phyloP scores from a whole-genome alignment of 768 basidiomycete genomes.

The Boletus eberwhitei region DNA sequence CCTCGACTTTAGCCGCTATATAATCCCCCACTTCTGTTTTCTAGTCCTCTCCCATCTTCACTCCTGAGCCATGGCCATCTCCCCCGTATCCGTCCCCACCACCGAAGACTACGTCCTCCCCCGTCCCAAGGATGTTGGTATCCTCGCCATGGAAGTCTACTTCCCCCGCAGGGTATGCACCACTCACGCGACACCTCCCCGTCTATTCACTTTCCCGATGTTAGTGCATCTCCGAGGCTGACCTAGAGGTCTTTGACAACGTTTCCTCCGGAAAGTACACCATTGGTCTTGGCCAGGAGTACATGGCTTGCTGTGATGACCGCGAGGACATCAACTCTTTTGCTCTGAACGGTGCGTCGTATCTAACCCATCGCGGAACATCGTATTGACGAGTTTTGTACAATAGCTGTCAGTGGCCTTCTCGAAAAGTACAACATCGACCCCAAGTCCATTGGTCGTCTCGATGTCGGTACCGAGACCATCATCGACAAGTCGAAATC shows the following conservation, averaged over 20 bases:
- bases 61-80: constrained; percentile 23
- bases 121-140: constrained; percentile 90
- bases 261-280: constrained; percentile 97
- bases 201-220: constrained; percentile 6
- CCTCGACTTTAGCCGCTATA: constrained; percentile 13
- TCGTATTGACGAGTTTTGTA: background rate
- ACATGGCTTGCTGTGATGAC: constrained; percentile 99
- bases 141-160: constrained; percentile 92
- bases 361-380: background rate
- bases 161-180: constrained; percentile 81
- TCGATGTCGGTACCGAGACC: constrained; percentile 98
- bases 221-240: constrained; percentile 93
- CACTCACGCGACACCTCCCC: constrained; percentile 7
- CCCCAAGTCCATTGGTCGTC: constrained; percentile 93
- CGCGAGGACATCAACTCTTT: constrained; percentile 99
- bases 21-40: constrained; percentile 11
- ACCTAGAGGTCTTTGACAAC: constrained; percentile 91
- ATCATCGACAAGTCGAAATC: constrained; percentile 99
- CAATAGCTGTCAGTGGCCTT: constrained; percentile 78
- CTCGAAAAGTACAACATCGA: constrained; percentile 94
- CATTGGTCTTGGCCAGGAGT: constrained; percentile 95
- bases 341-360: constrained; percentile 78
- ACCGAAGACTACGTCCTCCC: constrained; percentile 21
- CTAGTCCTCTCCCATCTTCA: background rate
- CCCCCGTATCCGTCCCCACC: constrained; percentile 10